Base-by-base conservation (phyloP, 2,329 filamentous ascomycete species). In the Zarea fungicola region DNA sequence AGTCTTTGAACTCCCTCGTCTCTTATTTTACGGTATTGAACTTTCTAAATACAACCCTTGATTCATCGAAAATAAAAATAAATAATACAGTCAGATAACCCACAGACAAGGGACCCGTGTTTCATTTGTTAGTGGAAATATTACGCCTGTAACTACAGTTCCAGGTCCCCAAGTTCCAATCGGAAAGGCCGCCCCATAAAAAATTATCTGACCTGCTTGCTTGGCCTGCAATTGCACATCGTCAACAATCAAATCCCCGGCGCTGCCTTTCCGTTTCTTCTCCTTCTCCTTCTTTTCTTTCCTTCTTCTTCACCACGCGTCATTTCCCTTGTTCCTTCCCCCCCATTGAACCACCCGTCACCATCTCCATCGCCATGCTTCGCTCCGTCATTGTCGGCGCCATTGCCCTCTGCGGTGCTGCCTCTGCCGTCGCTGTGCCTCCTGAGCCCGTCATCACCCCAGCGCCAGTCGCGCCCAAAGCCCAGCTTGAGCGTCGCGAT, bases 401-500 rank as follows among this genome's bases (percentile, higher is more conserved):
- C 22, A 25, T 42, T 9, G 46, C 36, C 29, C 37, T 48, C 37
- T 29, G 25, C 37, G 29, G 37, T 14, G 39, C 23, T 32, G 47
- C 31, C 26, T 18, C 47, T 5, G 16, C 32, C 25, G 45, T 22
- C 32, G 34, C 35, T 26, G 44, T 35, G 6, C 23, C 35, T n/a
- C 34, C 45, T 4, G 16, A 25, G 7, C 18, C 45, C 3, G 25
- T 14, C 14, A 42, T 42, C 7, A 44, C 49, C 19, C 49, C 42
- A n/a, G 36, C 42, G 13, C 25, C 43, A 48, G 51, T 56, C 50
- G 44, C 45, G 45, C 36, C n/a, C n/a, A n/a, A n/a, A n/a, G n/a
- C n/a, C n/a, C n/a, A n/a, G n/a, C n/a, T 28, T 14, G 29, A 54
- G 21, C 45, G 52, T 41, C 48, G 62, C 25, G 54, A 57, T 49